Conservation (phyloP, 306 rosid genomes). For the Quercus wislizeni region DNA sequence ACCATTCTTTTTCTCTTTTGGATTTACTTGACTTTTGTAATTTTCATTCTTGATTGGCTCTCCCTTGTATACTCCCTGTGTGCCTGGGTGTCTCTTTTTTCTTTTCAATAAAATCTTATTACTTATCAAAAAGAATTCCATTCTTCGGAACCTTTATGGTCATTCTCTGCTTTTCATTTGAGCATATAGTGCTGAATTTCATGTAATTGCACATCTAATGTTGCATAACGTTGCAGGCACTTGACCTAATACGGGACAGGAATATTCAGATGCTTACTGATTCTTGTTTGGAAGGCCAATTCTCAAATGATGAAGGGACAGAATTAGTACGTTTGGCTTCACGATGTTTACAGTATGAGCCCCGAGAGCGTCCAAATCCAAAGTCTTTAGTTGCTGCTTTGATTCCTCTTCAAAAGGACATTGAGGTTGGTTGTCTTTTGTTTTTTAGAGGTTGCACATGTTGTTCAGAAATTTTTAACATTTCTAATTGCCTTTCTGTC, state of each 20-base stretch:
- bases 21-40: no score
- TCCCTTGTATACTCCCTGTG: no score
- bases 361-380: constrained; percentile 95
- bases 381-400: constrained; percentile 75
- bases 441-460: constrained; percentile 8
- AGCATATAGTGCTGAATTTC: constrained; percentile 14
- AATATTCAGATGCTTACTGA: constrained; percentile 83
- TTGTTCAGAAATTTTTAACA: neutral
- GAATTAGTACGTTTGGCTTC: constrained; percentile 93
- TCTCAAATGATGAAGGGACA: constrained; percentile 85
- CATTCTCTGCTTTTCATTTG: neutral
- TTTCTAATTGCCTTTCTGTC: constrained; percentile 3
- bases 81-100: no score
- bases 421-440: constrained; percentile 61
- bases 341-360: constrained; percentile 85
- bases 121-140: no score
- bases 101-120: no score
- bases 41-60: no score
- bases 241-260: constrained; percentile 89
- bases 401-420: constrained; percentile 84
- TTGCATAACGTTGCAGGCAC: constrained; percentile 59
- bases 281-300: constrained; percentile 94
- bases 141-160: neutral
- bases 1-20: no score
- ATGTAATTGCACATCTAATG: constrained; percentile 22